Conservation (phyloP, 345 rosid genomes). For the Eucalyptus curtisii region DNA sequence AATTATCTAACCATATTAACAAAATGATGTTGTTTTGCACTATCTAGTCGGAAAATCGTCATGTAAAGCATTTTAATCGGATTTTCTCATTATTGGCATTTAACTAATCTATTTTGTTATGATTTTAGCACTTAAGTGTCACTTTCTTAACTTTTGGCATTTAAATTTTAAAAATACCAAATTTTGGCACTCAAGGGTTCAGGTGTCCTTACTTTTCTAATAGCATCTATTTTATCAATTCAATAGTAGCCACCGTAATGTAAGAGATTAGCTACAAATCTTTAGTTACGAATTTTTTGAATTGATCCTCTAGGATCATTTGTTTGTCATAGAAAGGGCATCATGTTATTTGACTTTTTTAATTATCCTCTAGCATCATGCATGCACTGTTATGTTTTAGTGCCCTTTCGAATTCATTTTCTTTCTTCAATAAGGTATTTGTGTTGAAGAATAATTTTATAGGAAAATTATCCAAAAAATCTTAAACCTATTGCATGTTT, state of each 20-base stretch:
- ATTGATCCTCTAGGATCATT: neutral
- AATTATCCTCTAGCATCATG: neutral
- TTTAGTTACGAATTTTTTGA: neutral
- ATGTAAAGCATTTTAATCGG: too few relatives aligned
- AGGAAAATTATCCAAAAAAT: too few relatives aligned
- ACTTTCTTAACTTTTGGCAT: too few relatives aligned
- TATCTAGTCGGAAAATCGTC: too few relatives aligned
- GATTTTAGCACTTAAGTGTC: too few relatives aligned
- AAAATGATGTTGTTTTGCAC: too few relatives aligned
- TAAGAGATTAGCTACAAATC: neutral
- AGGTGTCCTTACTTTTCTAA: neutral
- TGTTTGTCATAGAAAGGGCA: neutral
- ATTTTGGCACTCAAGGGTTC: too few relatives aligned
- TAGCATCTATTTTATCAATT: neutral
- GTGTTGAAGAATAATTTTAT: neutral
- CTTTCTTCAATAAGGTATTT: neutral
- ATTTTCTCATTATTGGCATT: too few relatives aligned
- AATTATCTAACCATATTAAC: too few relatives aligned
- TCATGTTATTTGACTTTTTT: neutral
- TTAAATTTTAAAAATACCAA: too few relatives aligned
- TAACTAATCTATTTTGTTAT: too few relatives aligned
- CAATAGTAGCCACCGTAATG: neutral
- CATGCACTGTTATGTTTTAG: neutral
- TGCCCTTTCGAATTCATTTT: neutral
- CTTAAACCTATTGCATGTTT: too few relatives aligned